These are phyloP conservation scores for Boletales sp. DNA, from an alignment of 768 basidiomycete species.

Conservation along the genomic window DNA sequence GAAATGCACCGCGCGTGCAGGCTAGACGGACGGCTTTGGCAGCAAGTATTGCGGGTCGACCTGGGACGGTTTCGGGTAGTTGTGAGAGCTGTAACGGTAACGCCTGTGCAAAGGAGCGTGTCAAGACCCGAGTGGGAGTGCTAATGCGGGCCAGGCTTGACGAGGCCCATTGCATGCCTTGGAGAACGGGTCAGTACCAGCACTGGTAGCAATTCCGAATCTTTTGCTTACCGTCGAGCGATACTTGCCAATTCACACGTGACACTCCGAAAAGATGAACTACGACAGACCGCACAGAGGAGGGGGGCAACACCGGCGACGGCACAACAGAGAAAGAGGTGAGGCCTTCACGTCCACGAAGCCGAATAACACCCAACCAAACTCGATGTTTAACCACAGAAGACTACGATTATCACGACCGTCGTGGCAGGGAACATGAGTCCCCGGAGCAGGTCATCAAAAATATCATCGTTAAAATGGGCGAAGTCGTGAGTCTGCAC, in stretches of 20 bases:
- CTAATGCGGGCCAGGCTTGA: constrained; percentile 45
- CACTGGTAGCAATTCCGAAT: too few species aligned
- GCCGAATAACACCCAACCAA: background rate
- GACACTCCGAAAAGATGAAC: constrained; percentile 43
- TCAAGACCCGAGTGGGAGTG: background rate
- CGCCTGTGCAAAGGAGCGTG: background rate
- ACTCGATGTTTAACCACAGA: constrained; percentile 36
- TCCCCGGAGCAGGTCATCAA: constrained; percentile 72
- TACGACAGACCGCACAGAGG: constrained; percentile 49
- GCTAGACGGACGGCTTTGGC: constrained; percentile 51
- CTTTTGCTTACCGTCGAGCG: too few species aligned
- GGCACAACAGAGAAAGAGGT: constrained; percentile 49
- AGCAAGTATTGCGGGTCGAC: constrained; percentile 32
- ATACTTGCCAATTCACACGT: constrained; percentile 16
- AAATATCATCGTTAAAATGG: constrained; percentile 63
- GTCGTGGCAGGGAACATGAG: constrained; percentile 58
- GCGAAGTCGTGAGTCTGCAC: constrained; percentile 72
- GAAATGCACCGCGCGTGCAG: constrained; percentile 38
- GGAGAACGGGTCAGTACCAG: background rate
- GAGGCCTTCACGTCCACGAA: constrained; percentile 24
- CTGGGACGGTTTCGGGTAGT: background rate
- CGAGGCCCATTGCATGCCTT: constrained; percentile 71
- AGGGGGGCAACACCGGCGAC: constrained; percentile 46
- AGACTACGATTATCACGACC: constrained; percentile 59
- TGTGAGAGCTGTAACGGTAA: too few species aligned